Conservation (phyloP, 129 eudicot species). For the Smallanthus sonchifolius region DNA sequence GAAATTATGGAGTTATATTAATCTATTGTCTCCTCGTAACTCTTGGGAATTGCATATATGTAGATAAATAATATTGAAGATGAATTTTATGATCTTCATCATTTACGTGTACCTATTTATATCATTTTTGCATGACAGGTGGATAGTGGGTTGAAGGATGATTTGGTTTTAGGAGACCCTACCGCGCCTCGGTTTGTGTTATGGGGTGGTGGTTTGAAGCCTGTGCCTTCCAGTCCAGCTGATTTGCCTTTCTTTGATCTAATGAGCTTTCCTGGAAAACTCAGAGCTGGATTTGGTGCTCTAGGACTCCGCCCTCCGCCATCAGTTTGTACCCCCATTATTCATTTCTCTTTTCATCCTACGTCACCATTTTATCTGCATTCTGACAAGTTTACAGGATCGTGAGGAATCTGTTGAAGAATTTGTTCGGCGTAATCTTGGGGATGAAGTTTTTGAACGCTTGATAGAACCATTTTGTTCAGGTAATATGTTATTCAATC, state of each 20-base stretch:
- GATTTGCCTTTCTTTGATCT: constrained; percentile 85
- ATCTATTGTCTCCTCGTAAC: too few relatives aligned
- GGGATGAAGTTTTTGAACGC: constrained; percentile 93
- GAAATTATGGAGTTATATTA: too few relatives aligned
- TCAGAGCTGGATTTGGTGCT: constrained; percentile 97
- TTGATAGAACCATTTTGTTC: constrained; percentile 97
- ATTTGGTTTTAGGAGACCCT: constrained; percentile 88
- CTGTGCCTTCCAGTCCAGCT: constrained; percentile 78
- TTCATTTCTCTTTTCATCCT: constrained; percentile 10
- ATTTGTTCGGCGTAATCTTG: constrained; percentile 94
- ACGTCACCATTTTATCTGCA: constrained; percentile 18
- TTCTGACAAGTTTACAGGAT: constrained; percentile 58
- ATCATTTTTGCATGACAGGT: constrained; percentile 33
- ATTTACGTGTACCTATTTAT: background rate
- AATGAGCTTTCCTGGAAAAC: constrained; percentile 82
- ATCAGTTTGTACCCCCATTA: constrained; percentile 50
- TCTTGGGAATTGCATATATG: too few relatives aligned
- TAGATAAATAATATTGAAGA: background rate
- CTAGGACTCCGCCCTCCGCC: constrained; percentile 88
- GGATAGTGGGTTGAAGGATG: constrained; percentile 88
- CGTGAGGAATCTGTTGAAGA: constrained; percentile 94
- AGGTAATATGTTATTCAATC: constrained; percentile 31
- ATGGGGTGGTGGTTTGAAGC: constrained; percentile 82
- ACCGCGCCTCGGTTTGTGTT: constrained; percentile 85
- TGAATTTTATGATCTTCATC: background rate